phyloP scores from a whole-genome alignment of 371 early-diverging fungal genomes.

The Nosema muscidifuracis region DNA sequence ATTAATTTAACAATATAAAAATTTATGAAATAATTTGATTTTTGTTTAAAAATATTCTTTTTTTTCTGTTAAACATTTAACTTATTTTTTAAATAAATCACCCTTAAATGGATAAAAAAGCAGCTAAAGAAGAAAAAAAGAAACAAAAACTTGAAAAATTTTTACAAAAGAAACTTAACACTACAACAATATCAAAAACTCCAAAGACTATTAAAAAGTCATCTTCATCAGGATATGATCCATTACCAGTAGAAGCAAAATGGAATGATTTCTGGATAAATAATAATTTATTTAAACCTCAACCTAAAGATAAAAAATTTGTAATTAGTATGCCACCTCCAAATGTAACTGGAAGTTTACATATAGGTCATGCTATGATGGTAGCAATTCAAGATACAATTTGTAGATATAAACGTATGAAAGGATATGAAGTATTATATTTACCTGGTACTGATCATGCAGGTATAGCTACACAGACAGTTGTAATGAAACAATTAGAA shows the following conservation, averaged over 20 bases:
- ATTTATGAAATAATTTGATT: too few relatives aligned
- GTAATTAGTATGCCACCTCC: conserved; percentile 94
- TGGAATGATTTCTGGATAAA: conserved; percentile 94
- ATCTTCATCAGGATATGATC: conserved; percentile 68
- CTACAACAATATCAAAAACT: conserved; percentile 17
- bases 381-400: conserved; percentile 88
- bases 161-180: conserved; percentile 73
- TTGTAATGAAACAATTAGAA: conserved; percentile 88
- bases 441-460: conserved; percentile 98
- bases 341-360: conserved; percentile 94
- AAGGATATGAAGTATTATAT: conserved; percentile 82
- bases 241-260: conserved; percentile 79
- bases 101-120: conserved; percentile 56
- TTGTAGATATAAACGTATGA: conserved; percentile 88
- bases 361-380: conserved; percentile 93
- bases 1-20: too few relatives aligned
- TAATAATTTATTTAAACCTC: conserved; percentile 79
- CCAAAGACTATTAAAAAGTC: conserved; percentile 38
- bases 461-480: conserved; percentile 93
- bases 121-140: conserved; percentile 78
- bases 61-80: too few relatives aligned
- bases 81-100: too few relatives aligned
- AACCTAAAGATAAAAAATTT: conserved; percentile 66
- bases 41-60: too few relatives aligned
- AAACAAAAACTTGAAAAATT: conserved; percentile 83